Percentiles rank a stretch among this genome's conserved stretches.
These are phyloP conservation scores for Scedosporium apiospermum DNA, from an alignment of 2,329 filamentous ascomycete species.

Conservation along the genomic window DNA sequence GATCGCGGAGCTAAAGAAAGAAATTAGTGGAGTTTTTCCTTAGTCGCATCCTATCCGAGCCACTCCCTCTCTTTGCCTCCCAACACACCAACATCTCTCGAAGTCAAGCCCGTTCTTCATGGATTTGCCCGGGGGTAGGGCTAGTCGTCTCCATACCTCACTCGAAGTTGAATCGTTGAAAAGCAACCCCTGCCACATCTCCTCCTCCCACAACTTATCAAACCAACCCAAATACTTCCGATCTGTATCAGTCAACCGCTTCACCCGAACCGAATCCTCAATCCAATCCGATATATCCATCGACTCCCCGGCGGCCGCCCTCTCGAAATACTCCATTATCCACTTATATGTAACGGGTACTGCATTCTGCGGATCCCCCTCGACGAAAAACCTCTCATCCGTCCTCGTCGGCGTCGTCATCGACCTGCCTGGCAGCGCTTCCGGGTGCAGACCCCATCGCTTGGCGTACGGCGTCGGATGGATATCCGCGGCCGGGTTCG, in stretches of 20 bases:
- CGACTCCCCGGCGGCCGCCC: conserved; percentile 8
- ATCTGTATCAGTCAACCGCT: conserved; percentile 9
- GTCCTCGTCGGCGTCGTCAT: conserved; percentile 19
- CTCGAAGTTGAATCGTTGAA: conserved; percentile 21
- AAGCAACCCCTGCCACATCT: conserved; percentile 19
- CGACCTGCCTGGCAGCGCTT: conserved; percentile 19
- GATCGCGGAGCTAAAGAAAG: conserved; percentile 13
- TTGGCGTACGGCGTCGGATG: conserved; percentile 18
- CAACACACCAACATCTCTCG: neutral
- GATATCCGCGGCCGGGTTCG: neutral
- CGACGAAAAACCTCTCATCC: conserved; percentile 10
- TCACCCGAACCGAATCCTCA: conserved; percentile 7
- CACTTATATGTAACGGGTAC: conserved; percentile 12
- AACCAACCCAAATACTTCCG: conserved; percentile 13
- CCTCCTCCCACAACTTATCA: conserved; percentile 17
- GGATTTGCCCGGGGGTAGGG: neutral
- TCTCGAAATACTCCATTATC: conserved; percentile 13
- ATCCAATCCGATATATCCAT: conserved; percentile 14
- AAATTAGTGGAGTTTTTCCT: neutral
- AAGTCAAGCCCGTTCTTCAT: neutral
- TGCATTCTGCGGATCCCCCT: neutral
- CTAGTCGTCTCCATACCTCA: conserved; percentile 13
- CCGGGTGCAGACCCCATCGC: conserved; percentile 20
- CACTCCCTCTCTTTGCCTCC: no score
- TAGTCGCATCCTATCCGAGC: no score